Percentiles rank a stretch among this genome's conserved stretches.
Conservation (phyloP, 2,329 filamentous ascomycete species). For the Emmonsiellopsis sp. region DNA sequence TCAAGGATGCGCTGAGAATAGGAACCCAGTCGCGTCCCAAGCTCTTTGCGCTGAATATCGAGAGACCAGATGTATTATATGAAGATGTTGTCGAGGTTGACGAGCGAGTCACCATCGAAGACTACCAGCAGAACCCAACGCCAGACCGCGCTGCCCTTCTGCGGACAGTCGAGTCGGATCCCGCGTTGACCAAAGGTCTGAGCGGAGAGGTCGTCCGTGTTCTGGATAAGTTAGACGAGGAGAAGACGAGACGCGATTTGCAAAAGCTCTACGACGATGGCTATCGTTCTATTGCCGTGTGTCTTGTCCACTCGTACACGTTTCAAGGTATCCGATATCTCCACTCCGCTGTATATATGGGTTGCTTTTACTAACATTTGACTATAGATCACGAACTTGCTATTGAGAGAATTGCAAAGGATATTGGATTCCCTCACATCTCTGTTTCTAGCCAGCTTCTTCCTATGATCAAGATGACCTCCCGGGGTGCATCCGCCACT, state of each 20-base stretch:
- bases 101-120: constrained; percentile 70
- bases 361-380: not conserved
- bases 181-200: constrained; percentile 38
- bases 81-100: constrained; percentile 69
- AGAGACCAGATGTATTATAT: constrained; percentile 73
- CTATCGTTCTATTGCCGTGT: constrained; percentile 26
- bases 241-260: constrained; percentile 46
- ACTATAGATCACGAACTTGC: not conserved
- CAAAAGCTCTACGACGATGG: constrained; percentile 38
- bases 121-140: not conserved
- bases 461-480: not conserved
- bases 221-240: constrained; percentile 47
- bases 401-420: not conserved
- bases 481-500: no score
- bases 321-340: not conserved
- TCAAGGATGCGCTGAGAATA: constrained; percentile 71
- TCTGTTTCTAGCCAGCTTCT: not conserved
- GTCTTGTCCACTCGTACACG: constrained; percentile 61
- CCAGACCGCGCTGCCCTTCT: constrained; percentile 18
- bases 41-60: constrained; percentile 80
- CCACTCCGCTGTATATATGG: not conserved
- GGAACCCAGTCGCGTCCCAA: constrained; percentile 78
- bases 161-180: constrained; percentile 31
- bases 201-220: constrained; percentile 55
- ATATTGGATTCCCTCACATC: not conserved